Evolutionary conservation across 1,139 yeast species (phyloP).

Genomic region (Yueomyces sp.): DNA sequence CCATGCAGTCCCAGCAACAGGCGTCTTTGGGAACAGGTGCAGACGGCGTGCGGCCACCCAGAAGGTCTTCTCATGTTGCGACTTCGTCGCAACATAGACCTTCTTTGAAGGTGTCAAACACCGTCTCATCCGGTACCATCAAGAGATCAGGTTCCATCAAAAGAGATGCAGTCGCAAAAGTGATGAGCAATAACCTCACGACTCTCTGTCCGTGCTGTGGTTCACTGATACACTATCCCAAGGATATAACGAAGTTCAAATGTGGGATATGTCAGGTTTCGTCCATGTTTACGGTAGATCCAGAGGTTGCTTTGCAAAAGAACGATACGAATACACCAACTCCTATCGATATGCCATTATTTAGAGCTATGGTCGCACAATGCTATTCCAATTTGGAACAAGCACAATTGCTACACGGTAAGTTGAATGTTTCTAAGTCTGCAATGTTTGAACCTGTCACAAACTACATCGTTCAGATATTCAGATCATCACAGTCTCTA

Average conservation of each 20-base stretch:
- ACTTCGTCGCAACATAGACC: too few species aligned
- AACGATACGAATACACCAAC: neutral
- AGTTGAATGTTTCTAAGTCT: slow-evolving; percentile 17
- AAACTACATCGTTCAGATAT: slow-evolving; percentile 30
- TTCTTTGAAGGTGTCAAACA: too few species aligned
- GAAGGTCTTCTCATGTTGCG: too few species aligned
- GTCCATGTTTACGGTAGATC: slow-evolving; percentile 2
- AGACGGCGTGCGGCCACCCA: too few species aligned
- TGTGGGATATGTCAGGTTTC: slow-evolving; percentile 48
- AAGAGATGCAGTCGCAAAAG: neutral
- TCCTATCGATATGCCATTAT: slow-evolving; percentile 1
- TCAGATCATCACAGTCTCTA: slow-evolving; percentile 31
- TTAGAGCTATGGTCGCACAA: slow-evolving; percentile 4
- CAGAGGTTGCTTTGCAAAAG: neutral
- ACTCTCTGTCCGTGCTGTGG: slow-evolving; percentile 43
- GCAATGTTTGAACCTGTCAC: slow-evolving; percentile 40
- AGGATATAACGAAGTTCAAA: slow-evolving; percentile 33
- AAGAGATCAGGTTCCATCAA: neutral
- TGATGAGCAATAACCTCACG: neutral
- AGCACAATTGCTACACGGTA: slow-evolving; percentile 3
- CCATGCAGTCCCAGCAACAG: neutral
- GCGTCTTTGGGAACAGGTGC: too few species aligned
- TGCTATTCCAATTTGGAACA: slow-evolving; percentile 4
- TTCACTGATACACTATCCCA: slow-evolving; percentile 39
- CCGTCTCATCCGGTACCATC: neutral